Percentiles rank a stretch among this genome's conserved stretches.
phyloP scores from a whole-genome alignment of 768 basidiomycete species.

The Cystofilobasidium macerans region DNA sequence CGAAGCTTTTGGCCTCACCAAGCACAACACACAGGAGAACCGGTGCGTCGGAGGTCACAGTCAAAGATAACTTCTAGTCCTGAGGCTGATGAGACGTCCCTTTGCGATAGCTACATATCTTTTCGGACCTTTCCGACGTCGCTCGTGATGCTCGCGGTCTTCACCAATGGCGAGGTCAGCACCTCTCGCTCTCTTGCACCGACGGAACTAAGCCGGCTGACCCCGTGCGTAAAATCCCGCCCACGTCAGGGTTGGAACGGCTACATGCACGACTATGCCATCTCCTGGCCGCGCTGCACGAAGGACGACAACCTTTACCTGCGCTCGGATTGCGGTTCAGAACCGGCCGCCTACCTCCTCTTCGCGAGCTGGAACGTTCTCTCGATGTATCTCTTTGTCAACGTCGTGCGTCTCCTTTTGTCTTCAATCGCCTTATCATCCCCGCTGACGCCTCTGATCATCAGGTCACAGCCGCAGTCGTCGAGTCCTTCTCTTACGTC shows the following conservation, averaged over 20 bases:
- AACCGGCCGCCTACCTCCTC: conserved; percentile 60
- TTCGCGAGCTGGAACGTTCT: conserved; percentile 14
- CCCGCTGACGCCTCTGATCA: not conserved
- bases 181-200: not conserved
- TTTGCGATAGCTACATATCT: conserved; percentile 47
- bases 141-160: conserved; percentile 59
- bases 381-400: conserved; percentile 79
- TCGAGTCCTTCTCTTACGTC: conserved; percentile 91
- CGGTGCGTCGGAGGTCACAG: conserved; percentile 29
- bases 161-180: not conserved
- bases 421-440: no score
- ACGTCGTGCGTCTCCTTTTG: conserved; percentile 70
- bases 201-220: not conserved
- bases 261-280: conserved; percentile 77
- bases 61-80: not conserved
- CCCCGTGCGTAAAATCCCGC: no score
- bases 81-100: not conserved
- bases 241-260: conserved; percentile 92
- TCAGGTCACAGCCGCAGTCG: conserved; percentile 57
- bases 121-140: conserved; percentile 68
- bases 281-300: conserved; percentile 72
- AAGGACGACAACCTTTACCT: conserved; percentile 42
- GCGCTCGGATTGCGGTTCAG: conserved; percentile 79
- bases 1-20: conserved; percentile 72
- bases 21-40: conserved; percentile 58